These are phyloP conservation scores for Pythium scleroteichum DNA, from an alignment of 352 stramenopile species.

Conservation along the genomic window DNA sequence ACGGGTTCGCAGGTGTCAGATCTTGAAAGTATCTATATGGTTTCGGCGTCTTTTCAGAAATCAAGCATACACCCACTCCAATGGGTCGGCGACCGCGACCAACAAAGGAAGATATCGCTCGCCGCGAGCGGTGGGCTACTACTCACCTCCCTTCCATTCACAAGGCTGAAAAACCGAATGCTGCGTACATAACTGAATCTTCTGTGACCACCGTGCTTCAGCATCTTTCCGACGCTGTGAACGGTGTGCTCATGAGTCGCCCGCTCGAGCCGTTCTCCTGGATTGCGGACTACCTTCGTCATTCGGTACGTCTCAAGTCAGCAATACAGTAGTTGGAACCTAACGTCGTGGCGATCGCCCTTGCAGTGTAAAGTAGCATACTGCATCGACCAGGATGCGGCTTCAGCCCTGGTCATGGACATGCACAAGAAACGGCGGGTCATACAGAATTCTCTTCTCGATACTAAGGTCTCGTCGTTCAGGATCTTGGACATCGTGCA, in stretches of 20 bases:
- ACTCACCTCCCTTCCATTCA: constrained; percentile 23
- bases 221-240: constrained; percentile 51
- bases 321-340: too few species aligned
- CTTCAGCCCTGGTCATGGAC: constrained; percentile 48
- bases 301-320: constrained; percentile 31
- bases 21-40: too few species aligned
- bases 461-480: constrained; percentile 36
- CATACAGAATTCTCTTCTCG: constrained; percentile 52
- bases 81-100: constrained; percentile 18
- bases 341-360: too few species aligned
- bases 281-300: constrained; percentile 63
- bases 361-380: constrained; percentile 68
- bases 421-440: constrained; percentile 74
- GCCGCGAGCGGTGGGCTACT: constrained; percentile 14
- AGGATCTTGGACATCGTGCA: too few species aligned
- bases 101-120: constrained; percentile 21
- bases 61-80: not conserved
- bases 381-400: constrained; percentile 40
- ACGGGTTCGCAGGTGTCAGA: too few species aligned
- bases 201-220: constrained; percentile 43
- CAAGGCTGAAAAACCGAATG: constrained; percentile 39
- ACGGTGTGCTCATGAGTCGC: constrained; percentile 45
- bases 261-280: constrained; percentile 50
- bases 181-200: constrained; percentile 32
- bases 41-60: not conserved